phyloP scores from a whole-genome alignment of 139 green algal genomes.

The Volvox africanus region DNA sequence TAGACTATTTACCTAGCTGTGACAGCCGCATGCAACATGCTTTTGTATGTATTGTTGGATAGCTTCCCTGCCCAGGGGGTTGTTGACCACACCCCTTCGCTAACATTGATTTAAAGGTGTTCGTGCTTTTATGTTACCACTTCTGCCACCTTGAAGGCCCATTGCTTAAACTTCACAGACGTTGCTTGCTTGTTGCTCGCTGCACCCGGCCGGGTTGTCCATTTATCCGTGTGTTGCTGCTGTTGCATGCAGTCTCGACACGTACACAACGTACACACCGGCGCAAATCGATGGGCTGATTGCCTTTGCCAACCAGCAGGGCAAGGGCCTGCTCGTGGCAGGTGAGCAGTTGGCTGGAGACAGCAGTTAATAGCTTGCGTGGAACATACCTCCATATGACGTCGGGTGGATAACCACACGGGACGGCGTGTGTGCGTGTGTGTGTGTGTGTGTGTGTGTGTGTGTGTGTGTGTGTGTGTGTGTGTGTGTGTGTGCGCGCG shows the following conservation, averaged over 20 bases:
- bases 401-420: no score
- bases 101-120: neutral
- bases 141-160: neutral
- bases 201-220: neutral
- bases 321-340: constrained; percentile 5
- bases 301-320: neutral
- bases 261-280: neutral
- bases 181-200: neutral
- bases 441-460: neutral
- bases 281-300: neutral
- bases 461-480: no score
- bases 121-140: neutral
- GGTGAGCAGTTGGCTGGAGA: neutral
- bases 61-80: no score
- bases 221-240: neutral
- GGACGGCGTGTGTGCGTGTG: neutral
- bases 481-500: no score
- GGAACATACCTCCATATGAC: neutral
- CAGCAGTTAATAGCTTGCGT: neutral
- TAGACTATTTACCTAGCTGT: no score
- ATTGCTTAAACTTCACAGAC: neutral
- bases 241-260: neutral
- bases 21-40: no score
- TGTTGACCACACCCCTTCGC: no score
- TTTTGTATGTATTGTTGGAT: no score